These are phyloP conservation scores for Ogataea pignaliae DNA, from an alignment of 805 yeast species.

Conservation along the genomic window DNA sequence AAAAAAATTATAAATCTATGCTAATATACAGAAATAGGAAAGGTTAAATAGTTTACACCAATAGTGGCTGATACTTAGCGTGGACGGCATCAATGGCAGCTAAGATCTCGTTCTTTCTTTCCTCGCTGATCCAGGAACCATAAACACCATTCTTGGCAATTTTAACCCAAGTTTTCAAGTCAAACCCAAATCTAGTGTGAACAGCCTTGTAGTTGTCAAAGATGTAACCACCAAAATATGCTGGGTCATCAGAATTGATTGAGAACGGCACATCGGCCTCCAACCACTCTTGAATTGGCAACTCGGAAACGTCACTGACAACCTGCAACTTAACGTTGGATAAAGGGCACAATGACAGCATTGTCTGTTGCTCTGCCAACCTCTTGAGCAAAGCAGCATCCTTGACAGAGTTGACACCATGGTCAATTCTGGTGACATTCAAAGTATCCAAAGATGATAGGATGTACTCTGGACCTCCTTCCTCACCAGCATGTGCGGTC, in stretches of 20 bases:
- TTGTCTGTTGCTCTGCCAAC: constrained; percentile 48
- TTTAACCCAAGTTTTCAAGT: constrained; percentile 52
- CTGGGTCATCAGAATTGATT: constrained; percentile 75
- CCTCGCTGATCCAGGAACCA: constrained; percentile 70
- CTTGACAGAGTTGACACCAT: constrained; percentile 65
- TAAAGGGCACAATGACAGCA: constrained; percentile 73
- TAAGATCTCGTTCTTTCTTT: constrained; percentile 45
- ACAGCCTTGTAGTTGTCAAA: constrained; percentile 69
- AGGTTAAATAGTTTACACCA: not conserved
- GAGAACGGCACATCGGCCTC: constrained; percentile 66
- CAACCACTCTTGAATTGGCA: constrained; percentile 60
- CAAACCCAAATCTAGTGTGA: constrained; percentile 61
- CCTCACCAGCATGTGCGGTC: constrained; percentile 90
- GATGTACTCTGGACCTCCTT: constrained; percentile 74
- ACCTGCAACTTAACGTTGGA: constrained; percentile 75
- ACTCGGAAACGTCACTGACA: constrained; percentile 58
- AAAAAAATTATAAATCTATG: too few species aligned
- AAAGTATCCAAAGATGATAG: constrained; percentile 52
- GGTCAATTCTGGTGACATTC: constrained; percentile 70
- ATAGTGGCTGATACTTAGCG: constrained; percentile 22
- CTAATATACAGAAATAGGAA: too few species aligned
- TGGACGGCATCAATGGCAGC: constrained; percentile 39
- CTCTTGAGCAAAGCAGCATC: constrained; percentile 50
- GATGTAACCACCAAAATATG: constrained; percentile 83
- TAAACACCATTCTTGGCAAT: constrained; percentile 63